phyloP scores from a whole-genome alignment of 1,139 yeast genomes.

The Lodderomyces parapsilosis region DNA sequence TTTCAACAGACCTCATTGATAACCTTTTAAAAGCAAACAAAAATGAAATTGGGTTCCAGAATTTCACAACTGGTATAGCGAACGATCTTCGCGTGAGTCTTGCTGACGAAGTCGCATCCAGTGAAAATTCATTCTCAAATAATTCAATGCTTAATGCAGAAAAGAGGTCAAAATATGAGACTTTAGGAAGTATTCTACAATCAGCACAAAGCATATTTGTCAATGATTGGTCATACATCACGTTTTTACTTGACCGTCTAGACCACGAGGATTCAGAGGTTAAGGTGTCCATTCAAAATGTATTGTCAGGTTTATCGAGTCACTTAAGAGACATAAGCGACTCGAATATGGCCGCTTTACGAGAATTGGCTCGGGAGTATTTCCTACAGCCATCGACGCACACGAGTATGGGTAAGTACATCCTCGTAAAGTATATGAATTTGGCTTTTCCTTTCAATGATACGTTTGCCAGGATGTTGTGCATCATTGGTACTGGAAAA shows the following conservation, averaged over 20 bases:
- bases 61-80: conserved; percentile 45
- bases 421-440: conserved; percentile 66
- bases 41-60: conserved; percentile 18
- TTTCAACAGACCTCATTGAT: conserved; percentile 61
- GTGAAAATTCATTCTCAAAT: conserved; percentile 26
- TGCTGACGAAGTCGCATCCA: background rate
- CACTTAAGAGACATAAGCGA: conserved; percentile 44
- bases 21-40: conserved; percentile 41
- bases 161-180: conserved; percentile 64
- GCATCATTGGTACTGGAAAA: conserved; percentile 61
- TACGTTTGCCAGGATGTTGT: conserved; percentile 64
- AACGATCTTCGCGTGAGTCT: conserved; percentile 46
- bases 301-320: conserved; percentile 58
- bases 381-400: conserved; percentile 27
- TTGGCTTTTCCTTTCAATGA: conserved; percentile 68
- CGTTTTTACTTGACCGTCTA: conserved; percentile 72
- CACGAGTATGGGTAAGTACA: conserved; percentile 41
- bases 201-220: conserved; percentile 45
- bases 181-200: conserved; percentile 65
- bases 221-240: conserved; percentile 51
- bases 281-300: conserved; percentile 69
- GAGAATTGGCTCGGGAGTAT: conserved; percentile 6
- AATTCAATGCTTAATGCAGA: background rate
- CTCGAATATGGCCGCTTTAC: conserved; percentile 37
- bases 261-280: conserved; percentile 63